Evolutionary conservation across 2,329 filamentous ascomycete genomes (phyloP).

Genomic region (Colletotrichum graminicola): DNA sequence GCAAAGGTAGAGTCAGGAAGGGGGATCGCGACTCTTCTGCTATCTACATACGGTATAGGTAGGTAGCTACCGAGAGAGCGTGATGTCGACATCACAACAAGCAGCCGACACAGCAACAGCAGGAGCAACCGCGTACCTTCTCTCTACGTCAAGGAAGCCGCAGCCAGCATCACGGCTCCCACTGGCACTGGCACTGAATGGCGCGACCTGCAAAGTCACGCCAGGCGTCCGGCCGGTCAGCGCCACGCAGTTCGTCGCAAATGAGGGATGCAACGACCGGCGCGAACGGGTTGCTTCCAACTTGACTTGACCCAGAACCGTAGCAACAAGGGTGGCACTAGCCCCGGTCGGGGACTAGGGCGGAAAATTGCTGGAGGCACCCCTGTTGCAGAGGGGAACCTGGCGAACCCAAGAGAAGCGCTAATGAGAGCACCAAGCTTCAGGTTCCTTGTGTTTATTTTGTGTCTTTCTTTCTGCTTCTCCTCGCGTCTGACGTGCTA

Average conservation of each 20-base stretch:
- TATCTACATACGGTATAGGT: too few species aligned
- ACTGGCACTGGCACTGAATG: conserved; percentile 10
- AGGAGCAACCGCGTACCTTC: conserved; percentile 29
- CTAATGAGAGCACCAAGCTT: conserved; percentile 38
- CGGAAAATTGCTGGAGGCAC: conserved; percentile 8
- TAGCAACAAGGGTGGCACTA: conserved; percentile 30
- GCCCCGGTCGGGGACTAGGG: conserved; percentile 6
- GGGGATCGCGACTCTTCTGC: conserved; percentile 15
- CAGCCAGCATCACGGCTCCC: conserved; percentile 23
- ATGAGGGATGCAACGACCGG: conserved; percentile 24
- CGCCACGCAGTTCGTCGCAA: conserved; percentile 31
- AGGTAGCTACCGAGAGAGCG: not conserved
- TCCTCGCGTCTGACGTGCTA: not conserved
- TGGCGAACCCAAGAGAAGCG: conserved; percentile 27
- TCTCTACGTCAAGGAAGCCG: conserved; percentile 10
- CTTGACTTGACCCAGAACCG: conserved; percentile 24
- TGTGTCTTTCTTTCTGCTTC: conserved; percentile 13
- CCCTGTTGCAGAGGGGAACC: conserved; percentile 38
- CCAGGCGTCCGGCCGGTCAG: conserved; percentile 17
- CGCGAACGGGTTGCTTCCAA: conserved; percentile 11
- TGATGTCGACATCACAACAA: conserved; percentile 33
- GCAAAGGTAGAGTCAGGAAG: conserved; percentile 15
- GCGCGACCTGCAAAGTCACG: not conserved
- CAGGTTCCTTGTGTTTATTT: conserved; percentile 23
- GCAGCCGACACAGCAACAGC: conserved; percentile 27